Evolutionary conservation across 2,329 filamentous ascomycete species (phyloP).

Genomic region (Sodiomyces alkalinus): DNA sequence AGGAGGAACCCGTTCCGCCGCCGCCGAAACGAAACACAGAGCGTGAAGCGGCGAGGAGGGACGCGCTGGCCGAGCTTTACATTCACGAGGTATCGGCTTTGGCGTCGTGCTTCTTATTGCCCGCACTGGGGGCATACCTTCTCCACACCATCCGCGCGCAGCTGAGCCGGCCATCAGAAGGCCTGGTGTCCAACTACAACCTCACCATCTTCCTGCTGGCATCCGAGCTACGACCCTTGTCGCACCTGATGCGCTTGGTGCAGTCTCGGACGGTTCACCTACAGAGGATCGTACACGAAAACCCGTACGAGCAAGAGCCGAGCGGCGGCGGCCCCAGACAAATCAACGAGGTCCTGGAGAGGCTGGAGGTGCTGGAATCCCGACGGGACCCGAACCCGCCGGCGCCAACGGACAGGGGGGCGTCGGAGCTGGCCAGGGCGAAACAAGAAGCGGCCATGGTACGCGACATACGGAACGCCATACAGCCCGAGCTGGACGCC

Average conservation of each 20-base stretch:
- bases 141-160: slow-evolving; percentile 69
- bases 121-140: slow-evolving; percentile 65
- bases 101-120: slow-evolving; percentile 63
- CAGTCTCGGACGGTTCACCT: slow-evolving; percentile 67
- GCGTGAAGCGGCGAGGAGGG: slow-evolving; percentile 10
- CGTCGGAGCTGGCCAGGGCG: slow-evolving; percentile 16
- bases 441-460: slow-evolving; percentile 28
- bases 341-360: slow-evolving; percentile 42
- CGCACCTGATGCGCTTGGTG: slow-evolving; percentile 69
- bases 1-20: slow-evolving; percentile 5
- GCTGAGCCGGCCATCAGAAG: slow-evolving; percentile 70
- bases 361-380: slow-evolving; percentile 56
- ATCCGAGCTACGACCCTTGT: slow-evolving; percentile 69
- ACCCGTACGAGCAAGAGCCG: slow-evolving; percentile 25
- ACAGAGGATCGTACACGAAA: slow-evolving; percentile 52
- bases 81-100: slow-evolving; percentile 63
- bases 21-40: slow-evolving; percentile 8
- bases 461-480: slow-evolving; percentile 44
- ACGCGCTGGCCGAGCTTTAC: slow-evolving; percentile 49
- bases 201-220: slow-evolving; percentile 79
- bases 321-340: slow-evolving; percentile 20
- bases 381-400: slow-evolving; percentile 23
- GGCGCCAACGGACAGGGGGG: too few relatives aligned
- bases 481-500: slow-evolving; percentile 75
- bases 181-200: slow-evolving; percentile 84